phyloP scores from a whole-genome alignment of 257 asterid species.

The Solanum paucissectum region DNA sequence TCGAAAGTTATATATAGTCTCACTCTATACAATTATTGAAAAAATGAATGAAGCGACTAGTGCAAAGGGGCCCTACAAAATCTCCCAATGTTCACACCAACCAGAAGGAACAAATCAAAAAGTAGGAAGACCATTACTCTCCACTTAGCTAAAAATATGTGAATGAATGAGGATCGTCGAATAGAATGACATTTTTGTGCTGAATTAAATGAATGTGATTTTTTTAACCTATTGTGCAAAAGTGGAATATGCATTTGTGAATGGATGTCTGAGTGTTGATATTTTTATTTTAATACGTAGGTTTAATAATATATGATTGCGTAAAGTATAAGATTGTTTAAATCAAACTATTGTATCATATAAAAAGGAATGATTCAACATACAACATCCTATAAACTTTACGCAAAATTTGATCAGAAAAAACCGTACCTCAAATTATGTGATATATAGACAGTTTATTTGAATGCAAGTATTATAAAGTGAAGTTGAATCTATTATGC shows the following conservation, averaged over 20 bases:
- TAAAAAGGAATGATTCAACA: background rate
- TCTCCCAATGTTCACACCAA: background rate
- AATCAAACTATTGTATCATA: too few species aligned
- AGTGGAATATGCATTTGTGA: background rate
- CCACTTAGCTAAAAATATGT: background rate
- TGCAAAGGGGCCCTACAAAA: background rate
- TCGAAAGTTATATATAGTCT: too few species aligned
- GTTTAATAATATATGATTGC: background rate
- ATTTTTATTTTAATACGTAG: background rate
- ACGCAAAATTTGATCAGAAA: too few species aligned
- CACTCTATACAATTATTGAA: background rate
- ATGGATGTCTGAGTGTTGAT: background rate
- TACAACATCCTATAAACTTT: too few species aligned
- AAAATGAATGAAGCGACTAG: background rate
- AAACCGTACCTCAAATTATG: accelerated
- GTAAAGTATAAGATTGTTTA: background rate
- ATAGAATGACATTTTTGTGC: background rate
- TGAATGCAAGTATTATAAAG: background rate
- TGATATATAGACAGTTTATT: too few species aligned
- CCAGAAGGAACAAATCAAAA: background rate
- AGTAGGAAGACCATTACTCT: background rate
- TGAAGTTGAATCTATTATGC: background rate
- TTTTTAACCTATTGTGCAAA: background rate
- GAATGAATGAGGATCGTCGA: background rate
- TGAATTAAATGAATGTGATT: too few species aligned